phyloP scores from a whole-genome alignment of 495 filamentous ascomycete species.

The Penicillium bialowiezense region DNA sequence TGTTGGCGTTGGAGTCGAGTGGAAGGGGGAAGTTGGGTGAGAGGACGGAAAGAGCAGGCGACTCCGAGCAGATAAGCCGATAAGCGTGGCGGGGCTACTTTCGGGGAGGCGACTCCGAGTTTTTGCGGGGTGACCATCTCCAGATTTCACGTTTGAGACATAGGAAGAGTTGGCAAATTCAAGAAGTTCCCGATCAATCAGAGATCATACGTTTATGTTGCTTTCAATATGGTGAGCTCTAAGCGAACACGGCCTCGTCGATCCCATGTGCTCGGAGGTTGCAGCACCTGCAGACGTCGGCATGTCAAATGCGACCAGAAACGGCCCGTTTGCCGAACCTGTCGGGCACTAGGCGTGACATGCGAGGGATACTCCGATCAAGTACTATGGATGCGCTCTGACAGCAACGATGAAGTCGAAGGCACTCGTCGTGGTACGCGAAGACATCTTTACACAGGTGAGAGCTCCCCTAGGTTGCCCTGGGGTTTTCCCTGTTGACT shows the following conservation, averaged over 20 bases:
- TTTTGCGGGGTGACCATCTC: not conserved
- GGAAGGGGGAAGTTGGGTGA: not conserved
- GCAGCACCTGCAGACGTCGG: slow-evolving; percentile 36
- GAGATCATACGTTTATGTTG: not conserved
- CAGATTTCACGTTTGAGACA: not conserved
- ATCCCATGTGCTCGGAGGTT: slow-evolving; percentile 31
- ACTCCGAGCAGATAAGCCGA: slow-evolving; percentile 28
- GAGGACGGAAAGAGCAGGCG: slow-evolving; percentile 32
- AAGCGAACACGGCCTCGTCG: slow-evolving; percentile 23
- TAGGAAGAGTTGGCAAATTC: not conserved
- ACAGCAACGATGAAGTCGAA: slow-evolving; percentile 10
- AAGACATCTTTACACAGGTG: slow-evolving; percentile 35
- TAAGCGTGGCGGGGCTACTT: not conserved
- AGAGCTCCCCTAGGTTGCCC: not conserved
- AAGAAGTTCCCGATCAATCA: not conserved
- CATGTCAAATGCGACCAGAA: slow-evolving; percentile 43
- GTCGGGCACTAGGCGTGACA: slow-evolving; percentile 22
- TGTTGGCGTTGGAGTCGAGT: no score
- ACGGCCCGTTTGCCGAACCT: slow-evolving; percentile 32
- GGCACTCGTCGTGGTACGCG: slow-evolving; percentile 20
- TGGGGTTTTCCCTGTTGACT: not conserved
- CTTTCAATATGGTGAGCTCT: slow-evolving; percentile 17
- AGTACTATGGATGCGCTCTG: slow-evolving; percentile 28
- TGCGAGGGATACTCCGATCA: slow-evolving; percentile 34
- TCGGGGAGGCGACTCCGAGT: slow-evolving; percentile 1